phyloP scores from a whole-genome alignment of 495 filamentous ascomycete species.

The Sphaerosporella brunnea region DNA sequence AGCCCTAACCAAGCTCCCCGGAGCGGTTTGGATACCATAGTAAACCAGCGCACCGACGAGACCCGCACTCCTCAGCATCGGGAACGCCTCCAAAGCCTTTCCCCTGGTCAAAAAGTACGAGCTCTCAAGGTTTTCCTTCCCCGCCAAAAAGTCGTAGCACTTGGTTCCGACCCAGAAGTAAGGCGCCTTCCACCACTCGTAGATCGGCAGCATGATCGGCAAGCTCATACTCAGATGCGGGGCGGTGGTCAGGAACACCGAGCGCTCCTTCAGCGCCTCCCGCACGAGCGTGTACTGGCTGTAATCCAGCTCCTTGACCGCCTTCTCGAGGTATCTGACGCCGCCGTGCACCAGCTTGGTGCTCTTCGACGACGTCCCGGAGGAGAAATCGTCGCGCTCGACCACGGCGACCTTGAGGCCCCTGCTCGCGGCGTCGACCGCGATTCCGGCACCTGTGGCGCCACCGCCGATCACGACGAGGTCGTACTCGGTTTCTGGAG shows the following conservation, averaged over 20 bases:
- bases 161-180: slow-evolving; percentile 98
- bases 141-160: slow-evolving; percentile 83
- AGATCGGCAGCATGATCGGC: slow-evolving; percentile 90
- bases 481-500: slow-evolving; percentile 47
- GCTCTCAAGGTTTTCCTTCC: slow-evolving; percentile 88
- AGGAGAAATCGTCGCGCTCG: slow-evolving; percentile 89
- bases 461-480: slow-evolving; percentile 81
- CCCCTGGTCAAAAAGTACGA: slow-evolving; percentile 92
- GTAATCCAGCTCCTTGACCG: slow-evolving; percentile 90
- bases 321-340: slow-evolving; percentile 91
- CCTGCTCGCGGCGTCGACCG: slow-evolving; percentile 80
- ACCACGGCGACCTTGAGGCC: slow-evolving; percentile 85
- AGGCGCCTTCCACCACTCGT: slow-evolving; percentile 93
- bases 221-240: slow-evolving; percentile 90
- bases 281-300: slow-evolving; percentile 83
- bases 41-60: slow-evolving; percentile 87
- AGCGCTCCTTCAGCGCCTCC: slow-evolving; percentile 88
- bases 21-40: slow-evolving; percentile 47
- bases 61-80: slow-evolving; percentile 83
- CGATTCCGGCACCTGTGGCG: slow-evolving; percentile 83
- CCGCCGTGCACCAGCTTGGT: slow-evolving; percentile 96
- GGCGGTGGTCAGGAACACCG: slow-evolving; percentile 89
- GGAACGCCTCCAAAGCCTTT: slow-evolving; percentile 87
- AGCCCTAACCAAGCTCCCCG: too few species aligned
- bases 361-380: slow-evolving; percentile 88